Evolutionary conservation across 192 early-diverging fungal genomes (phyloP), one percentile per base, ranked within the genome.

Genomic region (Coemansia nantahalensis): DNA sequence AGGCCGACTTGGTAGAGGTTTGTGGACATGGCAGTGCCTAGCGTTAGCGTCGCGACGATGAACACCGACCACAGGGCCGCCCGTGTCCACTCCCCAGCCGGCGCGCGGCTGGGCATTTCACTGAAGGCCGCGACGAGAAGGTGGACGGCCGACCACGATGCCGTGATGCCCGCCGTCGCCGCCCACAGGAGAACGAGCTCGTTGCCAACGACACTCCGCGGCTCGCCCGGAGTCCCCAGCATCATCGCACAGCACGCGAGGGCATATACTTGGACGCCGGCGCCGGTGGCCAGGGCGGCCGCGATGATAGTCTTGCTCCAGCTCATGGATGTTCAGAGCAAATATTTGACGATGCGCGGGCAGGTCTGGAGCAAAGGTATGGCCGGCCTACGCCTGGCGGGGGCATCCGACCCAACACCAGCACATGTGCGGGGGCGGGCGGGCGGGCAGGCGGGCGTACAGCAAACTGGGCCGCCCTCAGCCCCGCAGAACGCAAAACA

Each of bases 101-200:
- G 66, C n/a, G 54, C 34, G 59, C 59, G 62, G 50, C 24, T 21
- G 31, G 18, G 21, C 44, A 37, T n/a, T 14, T 32, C n/a, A 32
- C 7, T 42, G 12, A 48, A 38, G 6, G 55, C 36, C 34, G 34
- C 54, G 36, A 42, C 42, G 16, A 53, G 12, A 8, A 70, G 41
- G 28, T 70, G 51, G 2, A 36, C 40, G 2, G 55, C 41, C 18
- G 39, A 22, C 68, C 68, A 70, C 23, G 56, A 51, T 15, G 51
- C 23, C 3, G 50, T 32, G 10, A 40, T 35, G 0, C 50, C 44
- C 4, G 68, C 50, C 18, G 59, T 22, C 14, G 59, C 54, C n/a
- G 50, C 33, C 68, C 68, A 70, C 13, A 59, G n/a, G 15, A 59
- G 32, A 0, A 35, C 28, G 8, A 63, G 19, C 26, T 70, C 68